Conservation (phyloP, 495 filamentous ascomycete genomes). For the Hypoxylon cercidicola region DNA sequence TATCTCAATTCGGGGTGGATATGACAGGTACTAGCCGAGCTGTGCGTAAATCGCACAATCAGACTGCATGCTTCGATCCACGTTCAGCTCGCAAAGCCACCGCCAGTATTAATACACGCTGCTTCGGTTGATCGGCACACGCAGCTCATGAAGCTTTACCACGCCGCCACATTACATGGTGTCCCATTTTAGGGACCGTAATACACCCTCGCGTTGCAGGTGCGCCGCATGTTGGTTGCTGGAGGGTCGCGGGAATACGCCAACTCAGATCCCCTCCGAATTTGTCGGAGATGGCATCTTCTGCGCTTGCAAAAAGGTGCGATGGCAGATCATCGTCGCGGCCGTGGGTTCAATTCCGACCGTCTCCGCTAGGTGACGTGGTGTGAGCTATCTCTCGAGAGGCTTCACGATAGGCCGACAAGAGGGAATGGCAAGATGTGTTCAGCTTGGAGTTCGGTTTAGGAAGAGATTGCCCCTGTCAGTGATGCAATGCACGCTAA, state of each 20-base stretch:
- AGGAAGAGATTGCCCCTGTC: slow-evolving; percentile 31
- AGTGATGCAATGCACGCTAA: slow-evolving; percentile 37
- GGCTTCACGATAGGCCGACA: slow-evolving; percentile 36
- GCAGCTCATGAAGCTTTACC: slow-evolving; percentile 9
- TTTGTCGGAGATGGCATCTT: slow-evolving; percentile 1
- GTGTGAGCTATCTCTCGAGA: slow-evolving; percentile 27
- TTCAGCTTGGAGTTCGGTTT: slow-evolving; percentile 21
- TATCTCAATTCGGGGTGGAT: slow-evolving; percentile 25
- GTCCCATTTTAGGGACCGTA: slow-evolving; percentile 16
- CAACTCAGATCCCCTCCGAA: slow-evolving; percentile 8
- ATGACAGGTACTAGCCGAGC: slow-evolving; percentile 15
- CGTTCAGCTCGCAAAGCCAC: slow-evolving; percentile 19
- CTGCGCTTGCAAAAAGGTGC: slow-evolving; percentile 2
- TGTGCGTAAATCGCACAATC: slow-evolving; percentile 19
- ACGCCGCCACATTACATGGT: slow-evolving; percentile 18
- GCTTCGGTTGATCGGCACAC: slow-evolving; percentile 25
- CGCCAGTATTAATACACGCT: slow-evolving; percentile 8
- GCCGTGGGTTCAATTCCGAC: slow-evolving; percentile 18
- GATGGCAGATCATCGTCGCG: slow-evolving; percentile 23
- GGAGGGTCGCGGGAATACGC: slow-evolving; percentile 11
- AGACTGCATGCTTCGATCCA: slow-evolving; percentile 25
- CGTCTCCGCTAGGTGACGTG: slow-evolving; percentile 41
- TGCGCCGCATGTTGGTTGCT: slow-evolving; percentile 14
- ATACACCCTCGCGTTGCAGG: slow-evolving; percentile 19
- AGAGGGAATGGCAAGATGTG: slow-evolving; percentile 24